Evolutionary conservation across 202 grass and related monocot species (phyloP).

Genomic region (Sporobolus alterniflorus): DNA sequence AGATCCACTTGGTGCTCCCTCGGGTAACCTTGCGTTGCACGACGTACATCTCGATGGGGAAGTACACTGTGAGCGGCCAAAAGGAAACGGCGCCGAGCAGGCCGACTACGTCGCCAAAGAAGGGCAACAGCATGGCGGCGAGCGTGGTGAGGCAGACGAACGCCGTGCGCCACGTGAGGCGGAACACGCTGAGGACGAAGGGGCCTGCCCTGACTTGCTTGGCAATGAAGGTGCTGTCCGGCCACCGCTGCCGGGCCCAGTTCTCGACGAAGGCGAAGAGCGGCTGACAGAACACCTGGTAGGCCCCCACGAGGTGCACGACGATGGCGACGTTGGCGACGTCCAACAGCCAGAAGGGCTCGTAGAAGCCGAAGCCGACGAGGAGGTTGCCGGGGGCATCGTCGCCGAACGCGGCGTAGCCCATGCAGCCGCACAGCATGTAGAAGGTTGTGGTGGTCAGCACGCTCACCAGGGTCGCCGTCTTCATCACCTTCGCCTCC

Average conservation of each 20-base stretch:
- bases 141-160: constrained; percentile 77
- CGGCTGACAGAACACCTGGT: constrained; percentile 91
- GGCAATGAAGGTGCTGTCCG: constrained; percentile 55
- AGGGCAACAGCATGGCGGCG: constrained; percentile 83
- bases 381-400: constrained; percentile 71
- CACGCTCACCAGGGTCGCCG: constrained; percentile 70
- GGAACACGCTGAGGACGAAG: constrained; percentile 59
- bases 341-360: constrained; percentile 86
- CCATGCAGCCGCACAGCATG: constrained; percentile 90
- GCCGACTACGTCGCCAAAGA: constrained; percentile 95
- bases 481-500: constrained; percentile 83
- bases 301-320: constrained; percentile 70
- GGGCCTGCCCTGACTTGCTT: constrained; percentile 43
- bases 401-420: constrained; percentile 94
- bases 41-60: constrained; percentile 80
- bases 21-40: constrained; percentile 52
- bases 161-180: constrained; percentile 67
- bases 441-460: constrained; percentile 80
- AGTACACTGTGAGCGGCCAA: constrained; percentile 89
- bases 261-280: constrained; percentile 86
- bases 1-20: constrained; percentile 70
- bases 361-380: constrained; percentile 88
- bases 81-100: constrained; percentile 85
- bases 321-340: constrained; percentile 87
- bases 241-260: constrained; percentile 57